Percentiles rank a stretch among this genome's conserved stretches.
These are phyloP conservation scores for Vairimorpha ceranae DNA, from an alignment of 371 early-diverging fungal species.

Conservation along the genomic window DNA sequence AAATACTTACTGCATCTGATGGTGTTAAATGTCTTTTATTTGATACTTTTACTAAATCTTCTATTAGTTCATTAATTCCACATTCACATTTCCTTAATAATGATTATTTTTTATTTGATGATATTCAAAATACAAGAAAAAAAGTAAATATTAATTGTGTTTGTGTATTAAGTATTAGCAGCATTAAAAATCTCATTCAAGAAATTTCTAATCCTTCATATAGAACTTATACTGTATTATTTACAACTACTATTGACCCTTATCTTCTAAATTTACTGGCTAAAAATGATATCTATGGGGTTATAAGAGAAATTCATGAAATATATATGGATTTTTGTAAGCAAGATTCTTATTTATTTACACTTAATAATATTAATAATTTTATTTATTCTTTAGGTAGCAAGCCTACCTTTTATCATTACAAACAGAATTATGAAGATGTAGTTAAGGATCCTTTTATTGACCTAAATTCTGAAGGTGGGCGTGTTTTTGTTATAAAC, in stretches of 20 bases:
- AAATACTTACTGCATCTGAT: conserved; percentile 43
- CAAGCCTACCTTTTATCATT: conserved; percentile 43
- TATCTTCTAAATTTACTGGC: conserved; percentile 55
- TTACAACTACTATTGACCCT: conserved; percentile 53
- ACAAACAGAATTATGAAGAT: conserved; percentile 1
- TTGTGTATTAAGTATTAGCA: conserved; percentile 42
- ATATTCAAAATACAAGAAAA: conserved; percentile 40
- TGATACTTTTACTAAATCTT: conserved; percentile 56
- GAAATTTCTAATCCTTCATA: conserved; percentile 59
- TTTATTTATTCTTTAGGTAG: conserved; percentile 50
- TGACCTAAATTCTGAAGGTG: background rate
- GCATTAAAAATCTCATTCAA: conserved; percentile 49
- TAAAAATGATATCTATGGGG: conserved; percentile 50
- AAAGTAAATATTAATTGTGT: conserved; percentile 54
- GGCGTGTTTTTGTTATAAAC: conserved; percentile 73
- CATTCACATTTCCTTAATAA: conserved; percentile 53
- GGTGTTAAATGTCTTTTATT: conserved; percentile 59
- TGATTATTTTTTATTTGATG: conserved; percentile 62
- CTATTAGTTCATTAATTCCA: conserved; percentile 56
- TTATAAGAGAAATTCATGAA: conserved; percentile 60
- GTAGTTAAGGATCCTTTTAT: background rate
- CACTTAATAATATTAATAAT: conserved; percentile 17
- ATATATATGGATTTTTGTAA: conserved; percentile 54
- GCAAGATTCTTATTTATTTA: conserved; percentile 43
- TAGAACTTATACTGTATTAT: conserved; percentile 56